Evolutionary conservation across 371 early-diverging fungal genomes (phyloP), one percentile per base, ranked within the genome.

Genomic region (Mortierella sp.): DNA sequence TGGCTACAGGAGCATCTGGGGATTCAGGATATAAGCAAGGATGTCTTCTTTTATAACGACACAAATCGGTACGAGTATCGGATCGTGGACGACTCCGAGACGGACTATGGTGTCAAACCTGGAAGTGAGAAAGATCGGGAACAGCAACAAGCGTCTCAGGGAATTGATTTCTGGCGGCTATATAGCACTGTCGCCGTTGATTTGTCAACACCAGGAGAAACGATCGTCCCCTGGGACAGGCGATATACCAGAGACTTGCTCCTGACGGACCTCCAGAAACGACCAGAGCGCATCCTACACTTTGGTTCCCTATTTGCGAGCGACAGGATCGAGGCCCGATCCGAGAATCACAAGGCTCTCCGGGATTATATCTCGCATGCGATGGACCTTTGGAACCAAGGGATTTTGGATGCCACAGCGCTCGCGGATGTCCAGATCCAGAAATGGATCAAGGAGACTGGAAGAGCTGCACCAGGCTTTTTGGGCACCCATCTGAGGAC

Each of bases 281-380:
- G 84, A 19, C 75, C 83, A 1, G 72, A 79, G 27, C 57, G 48
- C 6, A 64, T 88, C 0, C 54, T 88, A n/a, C 86, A 86, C 41
- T 86, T 88, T 60, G 85, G 86, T 0, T 88, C 88, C 1, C 61
- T 88, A 3, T 88, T 84, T 79, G 86, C 86, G 0, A 73, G 80
- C 0, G 84, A 86, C 42, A 80, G 88, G 4, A 83, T 88, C 2
- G 63, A 86, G 47, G 85, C 86, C 0, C 80, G 79, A 50, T 80
- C 81, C 0, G 56, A 52, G 7, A 79, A 80, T 1, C 84, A 88
- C 49, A 54, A 50, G 19, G 76, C 79, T 7, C 26, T 82, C 3
- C 44, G 80, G 6, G 56, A n/a, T 17, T 78, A 53, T 24, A 59
- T 88, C 19, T 79, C 83, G 0, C 63, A 76, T 12, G 56, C 68